Percentiles rank a stretch among this genome's conserved stretches.
These are phyloP conservation scores for Scheffersomyces amazonensis DNA, from an alignment of 805 yeast species.

Conservation along the genomic window DNA sequence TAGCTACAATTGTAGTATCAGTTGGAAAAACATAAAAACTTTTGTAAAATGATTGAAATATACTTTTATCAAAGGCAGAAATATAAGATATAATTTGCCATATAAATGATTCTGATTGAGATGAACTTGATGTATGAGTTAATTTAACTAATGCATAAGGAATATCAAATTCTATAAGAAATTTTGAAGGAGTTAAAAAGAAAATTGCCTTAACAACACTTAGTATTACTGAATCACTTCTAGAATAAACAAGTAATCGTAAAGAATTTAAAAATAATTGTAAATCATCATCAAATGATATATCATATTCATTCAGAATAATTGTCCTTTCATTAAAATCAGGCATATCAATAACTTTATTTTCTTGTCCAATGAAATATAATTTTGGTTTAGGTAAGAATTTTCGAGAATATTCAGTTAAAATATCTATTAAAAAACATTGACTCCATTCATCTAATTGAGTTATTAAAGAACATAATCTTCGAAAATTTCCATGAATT, in stretches of 20 bases:
- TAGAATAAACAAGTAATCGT: slow-evolving; percentile 44
- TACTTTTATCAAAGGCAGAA: slow-evolving; percentile 25
- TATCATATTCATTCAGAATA: slow-evolving; percentile 25
- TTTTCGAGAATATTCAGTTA: slow-evolving; percentile 63
- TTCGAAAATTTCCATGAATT: slow-evolving; percentile 68
- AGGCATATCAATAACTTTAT: slow-evolving; percentile 36
- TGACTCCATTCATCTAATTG: slow-evolving; percentile 77
- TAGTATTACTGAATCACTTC: slow-evolving; percentile 59
- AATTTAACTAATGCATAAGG: slow-evolving; percentile 49
- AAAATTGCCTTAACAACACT: slow-evolving; percentile 56
- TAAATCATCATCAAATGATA: slow-evolving; percentile 54
- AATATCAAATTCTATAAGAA: slow-evolving; percentile 47
- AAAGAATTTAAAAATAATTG: slow-evolving; percentile 50
- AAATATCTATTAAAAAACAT: slow-evolving; percentile 51
- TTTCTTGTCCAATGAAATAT: slow-evolving; percentile 23
- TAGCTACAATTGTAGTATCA: slow-evolving; percentile 45
- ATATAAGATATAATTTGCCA: slow-evolving; percentile 47
- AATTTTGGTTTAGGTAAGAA: slow-evolving; percentile 57
- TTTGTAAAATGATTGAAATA: slow-evolving; percentile 33
- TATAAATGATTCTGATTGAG: slow-evolving; percentile 25
- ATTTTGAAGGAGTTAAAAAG: slow-evolving; percentile 56
- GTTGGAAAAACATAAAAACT: slow-evolving; percentile 56
- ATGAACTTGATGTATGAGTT: slow-evolving; percentile 20
- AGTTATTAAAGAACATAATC: slow-evolving; percentile 45
- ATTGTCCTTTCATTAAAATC: slow-evolving; percentile 31